Evolutionary conservation across 257 asterid species (phyloP), one percentile per base, ranked within the genome.

Genomic region (Solanum appendiculatum): DNA sequence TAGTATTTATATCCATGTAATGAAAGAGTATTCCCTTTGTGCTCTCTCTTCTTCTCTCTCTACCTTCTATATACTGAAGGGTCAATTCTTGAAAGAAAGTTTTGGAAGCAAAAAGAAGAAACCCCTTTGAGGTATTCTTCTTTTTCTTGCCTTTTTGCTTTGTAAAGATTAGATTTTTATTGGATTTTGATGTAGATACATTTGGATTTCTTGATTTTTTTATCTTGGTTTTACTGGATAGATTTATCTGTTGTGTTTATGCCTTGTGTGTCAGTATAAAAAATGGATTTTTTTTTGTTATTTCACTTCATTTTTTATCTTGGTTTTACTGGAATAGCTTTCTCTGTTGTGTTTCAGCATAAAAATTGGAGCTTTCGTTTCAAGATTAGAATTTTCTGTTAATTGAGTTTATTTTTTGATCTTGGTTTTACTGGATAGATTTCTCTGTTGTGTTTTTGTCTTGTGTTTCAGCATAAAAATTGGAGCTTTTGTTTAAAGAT

Each of bases 81-180:
- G 90, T 90, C 91, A 87, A 88, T 86, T 86, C 87, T 84, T 39
- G 80, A 18, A 18, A 84, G 42, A 63, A 36, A 84, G 39, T 84
- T 29, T 84, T 84, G 40, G 80, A 37, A 84, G 6, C 16, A 20
- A 63, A 68, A 84, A 60, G 51, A 46, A 14, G 70, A 14, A 14
- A 40, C 31, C 69, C 78, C 36, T 78, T 80, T 64, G 86, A 84
- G 78, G 86, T 84, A 63, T 58, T n/a, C 48, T 56, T 83, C 54
- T 83, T 12, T 20, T 51, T 82, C 48, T 18, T 72, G 81, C 27
- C 15, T 36, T 72, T 72, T 13, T 36, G 13, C 15, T 72, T 72
- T 20, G 48, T 72, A 34, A 16, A 70, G 75, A 33, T 54, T 3
- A 46, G 68, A 48, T 81, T 56, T 82, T 82, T 51, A 34, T n/a